Evolutionary conservation across 331 rosid genomes (phyloP).

Genomic region (Quercus lobata): DNA sequence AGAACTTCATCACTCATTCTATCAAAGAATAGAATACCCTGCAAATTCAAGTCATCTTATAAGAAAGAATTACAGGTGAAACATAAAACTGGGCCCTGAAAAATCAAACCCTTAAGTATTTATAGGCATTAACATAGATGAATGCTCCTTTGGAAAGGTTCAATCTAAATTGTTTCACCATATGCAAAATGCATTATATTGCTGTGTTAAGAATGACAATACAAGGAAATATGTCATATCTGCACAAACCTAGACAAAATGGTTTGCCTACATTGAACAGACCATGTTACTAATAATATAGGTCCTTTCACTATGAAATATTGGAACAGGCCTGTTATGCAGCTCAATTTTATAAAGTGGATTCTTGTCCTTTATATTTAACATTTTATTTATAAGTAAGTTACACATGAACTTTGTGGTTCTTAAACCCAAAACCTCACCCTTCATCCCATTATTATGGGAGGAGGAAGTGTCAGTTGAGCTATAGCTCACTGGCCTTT

Average conservation of each 20-base stretch:
- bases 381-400: not conserved
- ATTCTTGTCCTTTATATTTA: not conserved
- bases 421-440: too few species aligned
- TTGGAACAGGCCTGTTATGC: not conserved
- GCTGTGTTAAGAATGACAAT: not conserved
- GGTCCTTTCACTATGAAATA: not conserved
- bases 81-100: not conserved
- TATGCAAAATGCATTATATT: not conserved
- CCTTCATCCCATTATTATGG: too few species aligned
- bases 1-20: conserved; percentile 85
- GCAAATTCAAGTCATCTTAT: conserved; percentile 23
- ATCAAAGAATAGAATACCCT: conserved; percentile 90
- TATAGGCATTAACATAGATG: not conserved
- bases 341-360: not conserved
- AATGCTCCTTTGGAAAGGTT: not conserved
- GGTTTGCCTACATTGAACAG: not conserved
- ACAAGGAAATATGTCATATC: not conserved
- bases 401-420: too few species aligned
- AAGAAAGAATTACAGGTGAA: not conserved
- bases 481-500: too few species aligned
- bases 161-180: not conserved
- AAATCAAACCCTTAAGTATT: not conserved
- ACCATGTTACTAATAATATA: not conserved
- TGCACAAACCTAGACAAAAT: not conserved
- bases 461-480: too few species aligned